Evolutionary conservation across 1,284 basidiomycete genomes (phyloP), one percentile per base, ranked within the genome.

Genomic region (Tilletia horrida): DNA sequence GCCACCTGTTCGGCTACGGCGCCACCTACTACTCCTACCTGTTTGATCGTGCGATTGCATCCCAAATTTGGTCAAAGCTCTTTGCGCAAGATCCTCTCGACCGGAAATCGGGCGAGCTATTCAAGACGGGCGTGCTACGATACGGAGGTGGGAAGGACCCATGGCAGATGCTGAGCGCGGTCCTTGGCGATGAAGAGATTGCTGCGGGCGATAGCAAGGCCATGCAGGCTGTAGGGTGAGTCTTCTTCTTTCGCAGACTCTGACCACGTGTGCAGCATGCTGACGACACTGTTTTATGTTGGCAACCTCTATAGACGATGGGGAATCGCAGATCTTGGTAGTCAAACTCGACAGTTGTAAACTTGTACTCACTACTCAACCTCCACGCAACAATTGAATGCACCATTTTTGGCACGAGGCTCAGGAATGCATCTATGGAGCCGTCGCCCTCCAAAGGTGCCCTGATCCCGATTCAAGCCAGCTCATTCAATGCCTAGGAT

Each of bases 11-110:
- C 76, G 93, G 94, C 1, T 98, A 98, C 77, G 94, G 95, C 7
- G 92, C 94, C 9, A 96, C 92, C 1, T 98, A 98, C 83, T 98
- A 98, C 80, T 93, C 92, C 16, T 98, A 98, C 82, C 85, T 97
- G 7, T 93, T 98, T 73, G 96, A 97, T 76, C 88, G 94, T 3
- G 93, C 93, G 2, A 96, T 98, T 69, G 95, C 96, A 0, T 90
- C 91, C 13, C 87, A 90, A 45, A 88, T 97, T 0, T 98, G 92
- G 90, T 83, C 85, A 13, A 85, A 88, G 21, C 84, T 96, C 0
- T 97, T 98, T 77, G 83, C 84, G 1, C 42, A 52, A 0, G 71
- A 83, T 21, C 83, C 83, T 25, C 67, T 84, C 14, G 71, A 72
- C 16, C 69, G 83, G n/a, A 76, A 80, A n/a, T 67, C 69, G 27